Evolutionary conservation across 2,329 filamentous ascomycete species (phyloP).

Genomic region (Botrytis porri): DNA sequence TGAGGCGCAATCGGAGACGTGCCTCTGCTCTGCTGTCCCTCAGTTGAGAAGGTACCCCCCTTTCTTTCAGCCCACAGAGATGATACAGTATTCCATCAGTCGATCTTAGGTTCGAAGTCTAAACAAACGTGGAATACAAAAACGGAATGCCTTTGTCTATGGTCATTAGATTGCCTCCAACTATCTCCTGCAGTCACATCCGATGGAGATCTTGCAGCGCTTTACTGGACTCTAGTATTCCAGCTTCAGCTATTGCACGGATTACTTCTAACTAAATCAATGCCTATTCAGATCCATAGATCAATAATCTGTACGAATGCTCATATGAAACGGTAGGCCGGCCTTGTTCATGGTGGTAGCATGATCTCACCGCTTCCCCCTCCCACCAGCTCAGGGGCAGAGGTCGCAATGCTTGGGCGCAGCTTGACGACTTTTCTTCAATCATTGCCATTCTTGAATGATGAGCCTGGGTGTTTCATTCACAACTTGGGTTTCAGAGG

Average conservation of each 20-base stretch:
- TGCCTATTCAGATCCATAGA: neutral
- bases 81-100: no score
- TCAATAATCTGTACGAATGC: neutral
- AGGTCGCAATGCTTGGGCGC: neutral
- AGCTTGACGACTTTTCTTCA: neutral
- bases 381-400: neutral
- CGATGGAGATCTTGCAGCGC: neutral
- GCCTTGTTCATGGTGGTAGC: neutral
- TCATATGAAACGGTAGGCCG: neutral
- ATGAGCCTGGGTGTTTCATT: rapidly evolving
- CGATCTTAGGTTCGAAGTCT: rapidly evolving
- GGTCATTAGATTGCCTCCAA: no score
- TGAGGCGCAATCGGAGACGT: neutral
- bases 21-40: neutral
- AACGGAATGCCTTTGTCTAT: neutral
- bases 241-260: neutral
- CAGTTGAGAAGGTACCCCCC: neutral
- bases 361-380: neutral
- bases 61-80: neutral
- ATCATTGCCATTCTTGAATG: neutral
- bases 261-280: neutral
- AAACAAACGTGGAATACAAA: rapidly evolving
- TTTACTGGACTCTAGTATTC: neutral
- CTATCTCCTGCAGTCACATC: neutral
- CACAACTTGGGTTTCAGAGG: neutral